phyloP scores from a whole-genome alignment of 2,329 filamentous ascomycete genomes.

The Claviceps spartinae region DNA sequence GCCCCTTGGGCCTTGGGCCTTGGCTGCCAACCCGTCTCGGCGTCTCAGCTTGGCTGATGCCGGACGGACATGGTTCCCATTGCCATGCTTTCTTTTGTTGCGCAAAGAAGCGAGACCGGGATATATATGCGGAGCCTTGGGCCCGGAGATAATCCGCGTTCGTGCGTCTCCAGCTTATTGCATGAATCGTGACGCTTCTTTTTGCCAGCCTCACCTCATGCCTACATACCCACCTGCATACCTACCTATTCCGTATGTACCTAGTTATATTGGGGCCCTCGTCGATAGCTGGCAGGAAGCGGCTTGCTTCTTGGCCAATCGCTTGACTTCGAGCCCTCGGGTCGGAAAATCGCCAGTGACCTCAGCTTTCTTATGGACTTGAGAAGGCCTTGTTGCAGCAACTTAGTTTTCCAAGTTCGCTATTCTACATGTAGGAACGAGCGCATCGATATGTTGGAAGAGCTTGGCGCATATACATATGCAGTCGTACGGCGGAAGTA shows the following conservation, averaged over 20 bases:
- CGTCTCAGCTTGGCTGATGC: constrained; percentile 14
- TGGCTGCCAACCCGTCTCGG: constrained; percentile 11
- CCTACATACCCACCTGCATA: too few relatives aligned
- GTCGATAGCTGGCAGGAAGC: constrained; percentile 25
- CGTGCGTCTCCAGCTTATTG: constrained; percentile 12
- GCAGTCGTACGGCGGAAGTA: too few relatives aligned
- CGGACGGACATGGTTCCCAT: constrained; percentile 17
- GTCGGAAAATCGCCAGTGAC: constrained; percentile 3
- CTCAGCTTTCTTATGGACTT: too few relatives aligned
- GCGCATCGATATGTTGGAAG: too few relatives aligned
- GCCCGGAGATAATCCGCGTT: constrained; percentile 17
- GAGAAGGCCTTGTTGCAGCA: too few relatives aligned
- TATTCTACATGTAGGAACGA: too few relatives aligned
- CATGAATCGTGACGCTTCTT: too few relatives aligned
- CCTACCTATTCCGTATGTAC: too few relatives aligned
- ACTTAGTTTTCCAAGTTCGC: too few relatives aligned
- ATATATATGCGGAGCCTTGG: constrained; percentile 13
- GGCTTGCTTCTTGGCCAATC: constrained; percentile 14
- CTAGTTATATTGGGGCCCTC: constrained; percentile 5
- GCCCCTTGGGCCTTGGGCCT: constrained; percentile 8
- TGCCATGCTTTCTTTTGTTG: constrained; percentile 18
- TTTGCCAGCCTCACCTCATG: too few relatives aligned
- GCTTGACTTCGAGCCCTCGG: constrained; percentile 14
- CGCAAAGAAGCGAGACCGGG: constrained; percentile 17
- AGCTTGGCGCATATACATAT: too few relatives aligned